A percentile compares a stretch with the other conserved stretches of the same genome.
These are phyloP conservation scores for Komagataella kurtzmanii DNA, from an alignment of 805 yeast species.

Conservation along the genomic window DNA sequence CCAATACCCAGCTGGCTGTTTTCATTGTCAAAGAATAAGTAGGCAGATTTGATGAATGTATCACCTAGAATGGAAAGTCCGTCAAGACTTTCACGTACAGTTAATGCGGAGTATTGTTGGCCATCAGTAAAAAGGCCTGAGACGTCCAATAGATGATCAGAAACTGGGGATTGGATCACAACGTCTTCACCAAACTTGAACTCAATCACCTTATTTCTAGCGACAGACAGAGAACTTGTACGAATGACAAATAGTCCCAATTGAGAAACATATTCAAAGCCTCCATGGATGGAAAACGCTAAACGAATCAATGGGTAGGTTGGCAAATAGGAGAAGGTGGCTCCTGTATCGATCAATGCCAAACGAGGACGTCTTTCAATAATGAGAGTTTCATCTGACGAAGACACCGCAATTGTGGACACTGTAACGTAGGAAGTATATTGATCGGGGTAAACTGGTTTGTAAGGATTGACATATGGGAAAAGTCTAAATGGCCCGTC, in stretches of 20 bases:
- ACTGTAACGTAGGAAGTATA: not conserved
- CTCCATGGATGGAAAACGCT: not conserved
- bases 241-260: not conserved
- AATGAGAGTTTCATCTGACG: not conserved
- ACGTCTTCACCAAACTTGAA: not conserved
- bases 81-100: not conserved
- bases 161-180: not conserved
- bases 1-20: not conserved
- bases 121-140: not conserved
- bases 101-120: not conserved
- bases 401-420: not conserved
- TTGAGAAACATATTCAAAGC: not conserved
- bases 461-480: not conserved
- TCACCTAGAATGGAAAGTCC: not conserved
- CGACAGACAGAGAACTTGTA: not conserved
- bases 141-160: not conserved
- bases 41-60: not conserved
- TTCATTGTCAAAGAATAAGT: not conserved
- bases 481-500: not conserved
- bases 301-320: not conserved
- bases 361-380: not conserved
- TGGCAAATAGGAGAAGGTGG: conserved; percentile 1
- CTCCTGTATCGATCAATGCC: conserved; percentile 2
- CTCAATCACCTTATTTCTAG: not conserved
- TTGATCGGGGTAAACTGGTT: not conserved